phyloP scores from a whole-genome alignment of 2,329 filamentous ascomycete genomes.

The Colletotrichum abscissum region DNA sequence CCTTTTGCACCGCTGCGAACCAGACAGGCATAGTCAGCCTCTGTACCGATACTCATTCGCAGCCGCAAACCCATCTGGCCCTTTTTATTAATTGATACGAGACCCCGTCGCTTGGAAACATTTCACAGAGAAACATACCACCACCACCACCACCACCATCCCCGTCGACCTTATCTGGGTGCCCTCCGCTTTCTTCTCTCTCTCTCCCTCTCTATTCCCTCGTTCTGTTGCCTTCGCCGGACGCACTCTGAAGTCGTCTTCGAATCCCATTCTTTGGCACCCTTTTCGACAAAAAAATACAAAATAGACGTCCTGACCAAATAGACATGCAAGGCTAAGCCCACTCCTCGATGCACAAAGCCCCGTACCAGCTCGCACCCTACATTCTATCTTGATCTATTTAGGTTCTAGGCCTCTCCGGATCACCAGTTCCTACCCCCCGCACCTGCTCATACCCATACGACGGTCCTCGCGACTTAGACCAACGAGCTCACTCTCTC shows the following conservation, averaged over 20 bases:
- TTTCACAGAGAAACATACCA: background rate
- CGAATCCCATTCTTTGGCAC: background rate
- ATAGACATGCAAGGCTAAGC: slow-evolving; percentile 5
- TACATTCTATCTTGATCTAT: background rate
- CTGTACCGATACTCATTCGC: slow-evolving; percentile 15
- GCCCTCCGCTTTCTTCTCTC: background rate
- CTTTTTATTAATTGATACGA: slow-evolving; percentile 25
- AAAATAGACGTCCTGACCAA: background rate
- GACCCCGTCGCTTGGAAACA: slow-evolving; percentile 9
- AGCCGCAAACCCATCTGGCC: background rate
- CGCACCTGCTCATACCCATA: background rate
- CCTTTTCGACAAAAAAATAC: background rate
- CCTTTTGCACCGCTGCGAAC: slow-evolving; percentile 2
- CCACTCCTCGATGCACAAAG: slow-evolving; percentile 20
- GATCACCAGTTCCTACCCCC: slow-evolving; percentile 8
- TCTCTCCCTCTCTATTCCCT: background rate
- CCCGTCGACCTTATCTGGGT: background rate
- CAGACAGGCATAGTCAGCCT: slow-evolving; percentile 4
- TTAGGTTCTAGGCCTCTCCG: slow-evolving; percentile 17
- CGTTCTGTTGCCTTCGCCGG: background rate
- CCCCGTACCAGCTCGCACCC: slow-evolving; percentile 4
- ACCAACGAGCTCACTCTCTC: background rate
- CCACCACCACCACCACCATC: background rate
- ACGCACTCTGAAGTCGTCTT: background rate
- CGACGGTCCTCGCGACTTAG: background rate